Evolutionary conservation across 2,329 filamentous ascomycete genomes (phyloP).

Genomic region (Pseudonectria foliicola): DNA sequence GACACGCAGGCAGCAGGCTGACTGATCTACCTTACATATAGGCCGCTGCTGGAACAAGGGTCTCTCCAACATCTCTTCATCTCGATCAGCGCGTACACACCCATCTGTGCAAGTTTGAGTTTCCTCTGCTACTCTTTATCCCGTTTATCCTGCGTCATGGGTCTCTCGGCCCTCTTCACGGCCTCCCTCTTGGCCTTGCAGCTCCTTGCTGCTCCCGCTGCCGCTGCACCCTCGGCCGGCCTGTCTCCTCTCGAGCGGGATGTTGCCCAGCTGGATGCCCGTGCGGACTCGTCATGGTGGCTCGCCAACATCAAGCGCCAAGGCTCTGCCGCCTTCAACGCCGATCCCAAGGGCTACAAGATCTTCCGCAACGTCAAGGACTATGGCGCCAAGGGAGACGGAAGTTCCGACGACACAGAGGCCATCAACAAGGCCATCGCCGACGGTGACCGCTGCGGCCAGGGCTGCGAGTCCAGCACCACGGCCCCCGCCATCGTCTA

Average conservation of each 20-base stretch:
- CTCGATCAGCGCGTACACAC: slow-evolving; percentile 2
- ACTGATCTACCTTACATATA: slow-evolving; percentile 3
- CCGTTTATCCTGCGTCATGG: slow-evolving; percentile 36
- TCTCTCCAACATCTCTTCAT: slow-evolving; percentile 11
- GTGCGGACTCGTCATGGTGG: slow-evolving; percentile 56
- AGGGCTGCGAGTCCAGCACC: slow-evolving; percentile 76
- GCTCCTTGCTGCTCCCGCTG: slow-evolving; percentile 29
- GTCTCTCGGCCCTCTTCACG: slow-evolving; percentile 35
- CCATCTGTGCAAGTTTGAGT: slow-evolving; percentile 2
- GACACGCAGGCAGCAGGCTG: too few relatives aligned
- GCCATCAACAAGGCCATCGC: slow-evolving; percentile 82
- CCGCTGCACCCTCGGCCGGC: slow-evolving; percentile 27
- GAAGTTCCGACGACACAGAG: slow-evolving; percentile 70
- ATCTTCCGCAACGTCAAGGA: slow-evolving; percentile 73
- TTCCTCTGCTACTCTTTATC: slow-evolving; percentile 12
- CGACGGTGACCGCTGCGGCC: slow-evolving; percentile 71
- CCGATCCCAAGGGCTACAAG: slow-evolving; percentile 49
- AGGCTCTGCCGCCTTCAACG: slow-evolving; percentile 56
- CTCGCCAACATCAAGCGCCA: slow-evolving; percentile 61
- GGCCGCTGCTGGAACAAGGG: slow-evolving; percentile 9
- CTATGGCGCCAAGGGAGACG: slow-evolving; percentile 64
- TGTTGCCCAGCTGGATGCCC: slow-evolving; percentile 7
- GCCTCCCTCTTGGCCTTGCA: slow-evolving; percentile 36
- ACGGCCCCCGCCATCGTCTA: slow-evolving; percentile 81
- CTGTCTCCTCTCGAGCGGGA: slow-evolving; percentile 9